Conservation (phyloP, 805 yeast species). For the Ogataea saltuana region DNA sequence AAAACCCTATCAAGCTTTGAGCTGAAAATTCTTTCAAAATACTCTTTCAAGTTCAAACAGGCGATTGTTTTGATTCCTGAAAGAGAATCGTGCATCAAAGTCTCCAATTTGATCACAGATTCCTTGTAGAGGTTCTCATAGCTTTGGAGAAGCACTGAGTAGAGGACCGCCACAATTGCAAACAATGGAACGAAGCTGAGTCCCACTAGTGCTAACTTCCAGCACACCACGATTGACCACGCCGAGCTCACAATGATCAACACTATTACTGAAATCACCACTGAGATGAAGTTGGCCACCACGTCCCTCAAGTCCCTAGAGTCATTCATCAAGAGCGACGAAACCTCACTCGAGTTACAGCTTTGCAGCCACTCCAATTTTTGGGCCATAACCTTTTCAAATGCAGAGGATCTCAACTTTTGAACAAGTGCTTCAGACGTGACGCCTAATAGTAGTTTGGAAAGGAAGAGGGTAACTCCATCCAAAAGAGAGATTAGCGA, state of each 20-base stretch:
- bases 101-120: constrained; percentile 55
- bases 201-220: constrained; percentile 87
- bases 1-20: constrained; percentile 34
- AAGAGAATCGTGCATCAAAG: constrained; percentile 51
- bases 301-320: constrained; percentile 71
- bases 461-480: constrained; percentile 55
- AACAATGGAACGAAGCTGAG: constrained; percentile 72
- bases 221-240: constrained; percentile 80
- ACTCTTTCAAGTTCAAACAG: constrained; percentile 50
- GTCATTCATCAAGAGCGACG: constrained; percentile 77
- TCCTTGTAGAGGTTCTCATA: constrained; percentile 64
- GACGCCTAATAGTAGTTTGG: constrained; percentile 51
- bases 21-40: constrained; percentile 45
- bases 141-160: constrained; percentile 50
- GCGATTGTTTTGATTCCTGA: constrained; percentile 63
- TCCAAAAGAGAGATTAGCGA: constrained; percentile 62
- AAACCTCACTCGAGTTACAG: constrained; percentile 50
- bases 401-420: constrained; percentile 49
- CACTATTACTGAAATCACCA: constrained; percentile 51
- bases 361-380: constrained; percentile 53
- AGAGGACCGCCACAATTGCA: constrained; percentile 48
- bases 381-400: constrained; percentile 51
- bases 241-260: constrained; percentile 60
- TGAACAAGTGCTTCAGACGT: constrained; percentile 71
- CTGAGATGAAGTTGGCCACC: constrained; percentile 60